Conservation (phyloP, 306 rosid genomes). For the Dicorynia guianensis region DNA sequence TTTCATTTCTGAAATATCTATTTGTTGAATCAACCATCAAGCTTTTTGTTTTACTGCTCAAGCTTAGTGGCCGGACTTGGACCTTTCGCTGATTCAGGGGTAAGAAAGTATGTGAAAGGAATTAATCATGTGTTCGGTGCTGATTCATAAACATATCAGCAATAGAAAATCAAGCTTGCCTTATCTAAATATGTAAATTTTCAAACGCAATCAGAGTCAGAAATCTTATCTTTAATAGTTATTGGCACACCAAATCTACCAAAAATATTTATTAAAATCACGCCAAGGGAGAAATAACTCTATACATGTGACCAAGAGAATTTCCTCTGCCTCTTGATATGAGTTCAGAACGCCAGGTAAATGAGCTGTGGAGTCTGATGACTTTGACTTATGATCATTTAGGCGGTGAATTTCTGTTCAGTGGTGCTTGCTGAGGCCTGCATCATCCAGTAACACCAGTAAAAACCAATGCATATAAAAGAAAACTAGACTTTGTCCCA, state of each 20-base stretch:
- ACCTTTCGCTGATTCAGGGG: conserved; percentile 44
- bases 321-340: conserved; percentile 41
- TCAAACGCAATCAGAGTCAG: conserved; percentile 47
- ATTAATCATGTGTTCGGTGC: conserved; percentile 23
- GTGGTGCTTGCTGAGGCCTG: conserved; percentile 62
- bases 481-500: not conserved
- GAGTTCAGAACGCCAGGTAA: conserved; percentile 28
- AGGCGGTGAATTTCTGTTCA: conserved; percentile 66
- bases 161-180: conserved; percentile 22
- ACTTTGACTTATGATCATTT: conserved; percentile 35
- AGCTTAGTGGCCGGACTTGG: conserved; percentile 27
- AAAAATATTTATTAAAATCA: conserved; percentile 53
- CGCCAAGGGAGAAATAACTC: conserved; percentile 60
- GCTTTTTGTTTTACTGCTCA: conserved; percentile 38
- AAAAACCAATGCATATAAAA: conserved; percentile 3
- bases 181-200: conserved; percentile 45
- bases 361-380: conserved; percentile 41
- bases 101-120: conserved; percentile 24
- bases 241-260: conserved; percentile 51
- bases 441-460: conserved; percentile 37
- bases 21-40: conserved; percentile 37
- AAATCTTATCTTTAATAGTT: conserved; percentile 43
- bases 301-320: conserved; percentile 51
- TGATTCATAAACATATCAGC: conserved; percentile 24
- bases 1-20: conserved; percentile 45